Conservation (phyloP, 257 asterid genomes). For the Solanum peruvianum region DNA sequence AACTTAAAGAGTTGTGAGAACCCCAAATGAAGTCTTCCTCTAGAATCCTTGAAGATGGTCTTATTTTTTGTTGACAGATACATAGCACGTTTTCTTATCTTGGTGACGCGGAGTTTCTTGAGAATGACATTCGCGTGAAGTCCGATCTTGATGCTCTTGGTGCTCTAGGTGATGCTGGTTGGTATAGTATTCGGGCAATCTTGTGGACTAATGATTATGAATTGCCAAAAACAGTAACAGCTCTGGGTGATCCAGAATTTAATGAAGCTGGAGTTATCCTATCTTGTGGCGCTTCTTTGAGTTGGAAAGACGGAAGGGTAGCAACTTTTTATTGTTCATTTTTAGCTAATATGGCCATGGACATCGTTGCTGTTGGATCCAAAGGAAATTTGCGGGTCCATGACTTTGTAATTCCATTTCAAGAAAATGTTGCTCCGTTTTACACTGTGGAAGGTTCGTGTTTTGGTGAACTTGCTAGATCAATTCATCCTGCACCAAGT, state of each 20-base stretch:
- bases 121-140: slow-evolving; percentile 56
- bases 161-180: slow-evolving; percentile 64
- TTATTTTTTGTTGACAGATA: slow-evolving; percentile 16
- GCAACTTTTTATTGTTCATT: slow-evolving; percentile 75
- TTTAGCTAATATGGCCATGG: slow-evolving; percentile 54
- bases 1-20: background rate
- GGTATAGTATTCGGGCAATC: slow-evolving; percentile 69
- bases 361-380: slow-evolving; percentile 41
- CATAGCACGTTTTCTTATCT: slow-evolving; percentile 33
- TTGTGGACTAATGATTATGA: slow-evolving; percentile 53
- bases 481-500: slow-evolving; percentile 43
- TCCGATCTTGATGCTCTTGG: slow-evolving; percentile 76
- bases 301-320: slow-evolving; percentile 47
- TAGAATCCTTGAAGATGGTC: background rate
- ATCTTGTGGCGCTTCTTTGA: slow-evolving; percentile 55
- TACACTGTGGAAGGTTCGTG: slow-evolving; percentile 20
- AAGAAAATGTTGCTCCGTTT: slow-evolving; percentile 36
- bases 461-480: slow-evolving; percentile 24
- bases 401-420: slow-evolving; percentile 53
- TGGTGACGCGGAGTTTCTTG: slow-evolving; percentile 22
- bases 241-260: slow-evolving; percentile 29
- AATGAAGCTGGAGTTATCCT: slow-evolving; percentile 49
- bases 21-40: background rate
- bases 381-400: slow-evolving; percentile 37
- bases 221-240: slow-evolving; percentile 49